Conservation (phyloP, 441 rosid genomes). For the Geranium incanum region DNA sequence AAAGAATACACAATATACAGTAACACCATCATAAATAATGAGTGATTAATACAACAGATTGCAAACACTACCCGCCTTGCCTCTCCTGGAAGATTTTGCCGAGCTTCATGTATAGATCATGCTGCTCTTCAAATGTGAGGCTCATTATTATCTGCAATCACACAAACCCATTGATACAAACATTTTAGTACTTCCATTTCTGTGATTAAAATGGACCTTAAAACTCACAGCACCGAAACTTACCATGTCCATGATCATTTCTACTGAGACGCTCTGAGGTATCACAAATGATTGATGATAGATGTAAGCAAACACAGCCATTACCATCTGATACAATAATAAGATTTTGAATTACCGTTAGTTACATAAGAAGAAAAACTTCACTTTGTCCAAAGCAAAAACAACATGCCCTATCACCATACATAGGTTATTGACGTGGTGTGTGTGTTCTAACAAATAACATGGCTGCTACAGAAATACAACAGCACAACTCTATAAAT, state of each 20-base stretch:
- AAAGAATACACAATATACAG: no score
- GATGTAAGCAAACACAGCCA: constrained; percentile 90
- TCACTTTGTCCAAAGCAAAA: no score
- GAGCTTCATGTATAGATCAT: constrained; percentile 43
- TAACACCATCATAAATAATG: no score
- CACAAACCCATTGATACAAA: not conserved
- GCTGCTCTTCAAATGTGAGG: constrained; percentile 65
- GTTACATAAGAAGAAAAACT: not conserved
- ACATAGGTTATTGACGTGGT: no score
- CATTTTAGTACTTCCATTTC: not conserved
- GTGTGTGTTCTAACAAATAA: no score
- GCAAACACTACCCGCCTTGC: constrained; percentile 16
- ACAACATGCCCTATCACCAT: no score
- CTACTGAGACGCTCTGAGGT: constrained; percentile 47
- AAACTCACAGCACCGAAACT: not conserved
- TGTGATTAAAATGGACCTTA: no score
- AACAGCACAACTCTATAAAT: no score
- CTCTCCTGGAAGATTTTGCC: constrained; percentile 50
- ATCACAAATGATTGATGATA: constrained; percentile 73
- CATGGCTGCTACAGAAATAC: no score
- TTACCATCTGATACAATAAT: constrained; percentile 61
- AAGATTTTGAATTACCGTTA: not conserved
- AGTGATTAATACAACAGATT: no score
- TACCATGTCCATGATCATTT: constrained; percentile 72
- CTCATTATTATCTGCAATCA: constrained; percentile 43